phyloP scores from a whole-genome alignment of 306 rosid genomes.

The Acmispon strigosus region DNA sequence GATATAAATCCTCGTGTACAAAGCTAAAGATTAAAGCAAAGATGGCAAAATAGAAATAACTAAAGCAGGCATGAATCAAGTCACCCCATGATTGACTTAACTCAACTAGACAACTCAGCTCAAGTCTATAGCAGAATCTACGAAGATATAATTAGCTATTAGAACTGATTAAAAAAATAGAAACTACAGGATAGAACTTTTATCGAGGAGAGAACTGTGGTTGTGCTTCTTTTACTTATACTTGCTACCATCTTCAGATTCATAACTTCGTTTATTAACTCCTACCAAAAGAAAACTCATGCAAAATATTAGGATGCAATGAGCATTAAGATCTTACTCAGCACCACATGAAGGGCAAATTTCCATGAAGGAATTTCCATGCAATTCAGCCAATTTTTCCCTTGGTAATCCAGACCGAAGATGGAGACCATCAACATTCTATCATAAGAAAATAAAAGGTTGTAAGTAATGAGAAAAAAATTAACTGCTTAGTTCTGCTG shows the following conservation, averaged over 20 bases:
- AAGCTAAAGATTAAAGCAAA: conserved; percentile 8
- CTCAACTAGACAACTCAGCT: background rate
- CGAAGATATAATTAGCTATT: background rate
- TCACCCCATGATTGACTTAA: conserved; percentile 3
- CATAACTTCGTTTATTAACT: background rate
- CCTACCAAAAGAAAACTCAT: background rate
- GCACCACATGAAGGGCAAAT: conserved; percentile 83
- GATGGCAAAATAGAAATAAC: background rate
- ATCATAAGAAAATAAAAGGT: conserved; percentile 26
- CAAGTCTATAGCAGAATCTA: background rate
- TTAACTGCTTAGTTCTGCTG: background rate
- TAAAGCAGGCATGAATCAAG: background rate
- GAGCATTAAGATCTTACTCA: conserved; percentile 55
- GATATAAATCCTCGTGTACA: background rate
- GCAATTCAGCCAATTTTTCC: conserved; percentile 92
- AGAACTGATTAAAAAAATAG: background rate
- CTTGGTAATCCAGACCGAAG: conserved; percentile 97
- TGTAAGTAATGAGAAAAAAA: background rate
- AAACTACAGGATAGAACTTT: conserved; percentile 8
- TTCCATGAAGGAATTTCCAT: conserved; percentile 97
- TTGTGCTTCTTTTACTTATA: background rate
- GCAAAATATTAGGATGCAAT: background rate
- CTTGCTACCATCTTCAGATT: conserved; percentile 3
- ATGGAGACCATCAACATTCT: conserved; percentile 99
- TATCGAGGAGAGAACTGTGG: background rate